Base-by-base conservation (phyloP, 176 grass and related monocot species). In the Neostapfia colusana region DNA sequence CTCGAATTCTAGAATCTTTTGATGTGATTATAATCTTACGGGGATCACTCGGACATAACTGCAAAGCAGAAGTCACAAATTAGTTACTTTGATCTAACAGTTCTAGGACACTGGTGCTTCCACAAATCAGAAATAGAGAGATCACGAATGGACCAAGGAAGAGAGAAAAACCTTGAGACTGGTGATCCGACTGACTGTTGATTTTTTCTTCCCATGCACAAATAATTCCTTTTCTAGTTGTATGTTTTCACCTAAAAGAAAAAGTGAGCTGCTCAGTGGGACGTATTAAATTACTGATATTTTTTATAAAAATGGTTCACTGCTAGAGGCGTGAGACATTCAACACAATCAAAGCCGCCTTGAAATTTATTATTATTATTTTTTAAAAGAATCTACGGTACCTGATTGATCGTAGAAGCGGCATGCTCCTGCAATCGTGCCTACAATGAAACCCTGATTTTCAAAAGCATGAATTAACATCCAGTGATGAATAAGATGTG, bases 371-470 rank as follows among this genome's bases (percentile, higher is more conserved):
- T n/a, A n/a, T n/a, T n/a, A n/a, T n/a, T n/a, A n/a, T n/a, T n/a
- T n/a, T n/a, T n/a, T 5, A 26, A 26, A 18, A 81, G 37, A 31
- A 16, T 34, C 6, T 4, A 15, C n/a, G 23, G 23, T 90, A 95
- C 95, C 91, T 85, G 75, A 82, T 65, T 79, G 86, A 76, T 82
- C 49, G n/a, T 99, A 99, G 57, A 99, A 92, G 37, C 89, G 85
- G 54, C 95, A 99, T 50, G 44, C 82, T 56, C 95, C 91, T 63
- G 78, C 54, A 55, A 88, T 86, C 3, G 87, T 90, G 53, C 95
- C 95, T 72, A 99, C 89, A 79, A 88, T 43, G 74, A 95, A 95
- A 35, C 91, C 87, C 95, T 99, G 91, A n/a, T 76, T 44, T 53
- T 46, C n/a, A 50, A 35, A 80, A 67, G 17, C 31, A 59, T 55